Evolutionary conservation across 768 basidiomycete genomes (phyloP), one percentile per base, ranked within the genome.

Genomic region (Pholiota molesta): DNA sequence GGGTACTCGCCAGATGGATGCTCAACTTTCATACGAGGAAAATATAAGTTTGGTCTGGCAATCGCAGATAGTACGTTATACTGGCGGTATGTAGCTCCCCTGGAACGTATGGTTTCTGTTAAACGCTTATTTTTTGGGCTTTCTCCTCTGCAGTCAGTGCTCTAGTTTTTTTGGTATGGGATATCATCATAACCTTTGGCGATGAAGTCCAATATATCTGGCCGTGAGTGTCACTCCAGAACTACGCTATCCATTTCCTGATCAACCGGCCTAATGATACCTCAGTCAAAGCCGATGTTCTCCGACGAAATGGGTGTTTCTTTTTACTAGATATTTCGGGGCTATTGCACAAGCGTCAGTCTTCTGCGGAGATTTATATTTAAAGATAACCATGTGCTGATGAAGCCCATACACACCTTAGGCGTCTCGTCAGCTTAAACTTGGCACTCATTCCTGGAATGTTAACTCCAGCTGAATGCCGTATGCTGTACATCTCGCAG

Each of bases 261-360:
- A 45, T 51, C 23, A 49, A 29, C 28, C 35, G 21, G 35, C 14
- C 10, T 11, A 11, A 37, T 37, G 35, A 37, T 16, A 26, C 29
- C 19, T 13, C 51, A 67, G 68, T 11, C 66, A 65, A 57, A 54
- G 39, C n/a, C 52, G 54, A 45, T 45, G 37, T 8, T 66, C 65
- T 21, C 68, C 68, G 35, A 69, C 68, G 31, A 69, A 69, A 62
- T 69, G 68, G 68, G 62, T 69, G 31, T 69, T 65, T 51, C 62
- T 69, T 19, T 63, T 69, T 47, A 69, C 68, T 17, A 69, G 63
- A 57, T 69, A 69, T 45, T 66, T 69, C 31, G 64, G 61, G 28
- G 45, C 65, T n/a, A 33, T 66, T 45, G 63, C 66, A 3, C 68
- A 66, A 47, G 54, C 62, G 66, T 67, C 31, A 63, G 64, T 66